Evolutionary conservation across 2,329 filamentous ascomycete species (phyloP).

Genomic region (Fusarium kyushuense): DNA sequence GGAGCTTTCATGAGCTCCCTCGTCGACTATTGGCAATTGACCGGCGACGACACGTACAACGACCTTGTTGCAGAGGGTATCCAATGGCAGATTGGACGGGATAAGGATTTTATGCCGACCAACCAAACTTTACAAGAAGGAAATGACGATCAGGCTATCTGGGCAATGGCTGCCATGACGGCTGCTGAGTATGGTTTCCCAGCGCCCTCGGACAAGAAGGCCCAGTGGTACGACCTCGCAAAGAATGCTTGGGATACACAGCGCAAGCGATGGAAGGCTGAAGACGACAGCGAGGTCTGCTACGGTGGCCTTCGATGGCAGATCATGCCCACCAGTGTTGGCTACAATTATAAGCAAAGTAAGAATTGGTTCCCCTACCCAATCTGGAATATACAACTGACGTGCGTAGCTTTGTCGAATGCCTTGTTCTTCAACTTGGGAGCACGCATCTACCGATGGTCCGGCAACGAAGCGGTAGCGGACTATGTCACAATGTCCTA

Average conservation of each 20-base stretch:
- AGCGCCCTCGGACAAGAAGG: constrained; percentile 61
- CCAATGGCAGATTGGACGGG: constrained; percentile 67
- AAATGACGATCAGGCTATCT: constrained; percentile 78
- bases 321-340: constrained; percentile 76
- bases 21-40: constrained; percentile 77
- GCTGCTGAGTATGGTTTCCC: constrained; percentile 74
- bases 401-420: constrained; percentile 64
- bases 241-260: constrained; percentile 62
- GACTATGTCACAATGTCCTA: constrained; percentile 71
- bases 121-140: constrained; percentile 67
- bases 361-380: constrained; percentile 11
- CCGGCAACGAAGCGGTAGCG: constrained; percentile 72
- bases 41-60: constrained; percentile 74
- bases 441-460: constrained; percentile 78
- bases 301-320: constrained; percentile 78
- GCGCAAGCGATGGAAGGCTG: constrained; percentile 64
- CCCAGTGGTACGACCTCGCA: constrained; percentile 73
- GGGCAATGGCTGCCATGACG: constrained; percentile 75
- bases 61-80: constrained; percentile 66
- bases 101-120: constrained; percentile 68
- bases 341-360: constrained; percentile 82
- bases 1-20: constrained; percentile 75
- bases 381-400: background rate
- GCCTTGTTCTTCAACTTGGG: constrained; percentile 73
- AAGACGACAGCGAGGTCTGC: constrained; percentile 55